phyloP scores from a whole-genome alignment of 2,329 filamentous ascomycete genomes.

The Claviceps sp. region DNA sequence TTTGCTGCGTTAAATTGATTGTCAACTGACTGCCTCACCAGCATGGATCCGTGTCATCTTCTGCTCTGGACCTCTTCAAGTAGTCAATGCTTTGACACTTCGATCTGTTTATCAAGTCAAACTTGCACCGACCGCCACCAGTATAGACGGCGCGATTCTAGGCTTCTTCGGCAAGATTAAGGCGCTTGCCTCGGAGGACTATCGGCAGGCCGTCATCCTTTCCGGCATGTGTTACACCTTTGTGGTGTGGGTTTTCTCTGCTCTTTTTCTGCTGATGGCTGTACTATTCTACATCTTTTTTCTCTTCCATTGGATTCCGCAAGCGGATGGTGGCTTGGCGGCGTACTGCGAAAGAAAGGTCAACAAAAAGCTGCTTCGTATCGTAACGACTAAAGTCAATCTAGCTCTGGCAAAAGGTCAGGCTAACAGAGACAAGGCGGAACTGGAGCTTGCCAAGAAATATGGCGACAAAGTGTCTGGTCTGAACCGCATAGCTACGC shows the following conservation, averaged over 20 bases:
- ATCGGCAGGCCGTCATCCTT: conserved; percentile 68
- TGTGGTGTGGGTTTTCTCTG: conserved; percentile 75
- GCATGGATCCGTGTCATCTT: conserved; percentile 81
- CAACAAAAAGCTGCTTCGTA: conserved; percentile 69
- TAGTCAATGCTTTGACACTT: conserved; percentile 78
- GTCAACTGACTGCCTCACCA: conserved; percentile 17
- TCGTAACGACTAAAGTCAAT: conserved; percentile 78
- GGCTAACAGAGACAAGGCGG: conserved; percentile 39
- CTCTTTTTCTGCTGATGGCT: conserved; percentile 61
- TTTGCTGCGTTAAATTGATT: neutral
- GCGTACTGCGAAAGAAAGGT: conserved; percentile 88
- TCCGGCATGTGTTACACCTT: conserved; percentile 88
- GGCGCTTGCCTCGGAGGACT: conserved; percentile 57
- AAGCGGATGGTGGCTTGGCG: conserved; percentile 63
- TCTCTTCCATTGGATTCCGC: conserved; percentile 83
- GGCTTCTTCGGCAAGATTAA: conserved; percentile 78
- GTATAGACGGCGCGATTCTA: conserved; percentile 48
- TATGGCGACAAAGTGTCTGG: conserved; percentile 33
- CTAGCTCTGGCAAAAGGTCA: conserved; percentile 75
- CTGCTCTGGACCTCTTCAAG: conserved; percentile 84
- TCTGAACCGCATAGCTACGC: conserved; percentile 47
- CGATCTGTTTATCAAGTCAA: conserved; percentile 70
- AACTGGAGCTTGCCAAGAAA: conserved; percentile 36
- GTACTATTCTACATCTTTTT: conserved; percentile 74
- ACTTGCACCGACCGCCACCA: conserved; percentile 40